Evolutionary conservation across 139 green algal species (phyloP), one percentile per base, ranked within the genome.

Genomic region (Chlorella ohadii): DNA sequence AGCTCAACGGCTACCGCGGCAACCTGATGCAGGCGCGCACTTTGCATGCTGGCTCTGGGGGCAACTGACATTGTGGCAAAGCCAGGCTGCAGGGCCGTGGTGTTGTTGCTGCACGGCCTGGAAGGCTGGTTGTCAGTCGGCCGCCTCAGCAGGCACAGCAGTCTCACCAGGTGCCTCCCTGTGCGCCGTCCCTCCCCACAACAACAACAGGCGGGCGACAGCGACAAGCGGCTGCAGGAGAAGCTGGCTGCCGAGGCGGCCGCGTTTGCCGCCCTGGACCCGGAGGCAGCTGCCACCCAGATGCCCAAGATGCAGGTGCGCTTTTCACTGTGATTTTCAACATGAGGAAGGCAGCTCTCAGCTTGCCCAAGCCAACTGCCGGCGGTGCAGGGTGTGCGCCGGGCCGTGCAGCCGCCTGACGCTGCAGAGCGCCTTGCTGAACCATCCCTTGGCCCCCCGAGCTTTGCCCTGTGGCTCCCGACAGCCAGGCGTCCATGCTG

Each of bases 241-340:
- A 89, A 88, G 2, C 86, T 97, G 68, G 70, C 56, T 19, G 83
- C 91, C 20, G 80, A 92, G 64, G 79, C 90, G 36, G 47, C 66
- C 15, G 85, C 79, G 20, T 94, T 96, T 81, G 88, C 73, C 2
- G 78, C 64, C 3, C 87, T 96, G 38, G 79, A 79, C 31, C 84
- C 93, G 25, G 89, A 93, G n/a, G 67, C 79, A 13, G 92, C 93
- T 6, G 87, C 91, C 16, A 78, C 86, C 23, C 82, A 90, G 86
- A 93, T 96, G 93, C 93, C 93, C 15, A 80, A 89, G 20, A 87
- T 96, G 74, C 91, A 96, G 89, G 88, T 91, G 17, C 87, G 41
- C 61, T 51, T n/a, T 51, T 9, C 44, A 51, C 7, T 51, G 44
- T 51, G 44, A 6, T 51, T n/a, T n/a, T n/a, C n/a, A n/a, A n/a